These are phyloP conservation scores for Candida gigantensis DNA, from an alignment of 1,139 yeast species.

Conservation along the genomic window DNA sequence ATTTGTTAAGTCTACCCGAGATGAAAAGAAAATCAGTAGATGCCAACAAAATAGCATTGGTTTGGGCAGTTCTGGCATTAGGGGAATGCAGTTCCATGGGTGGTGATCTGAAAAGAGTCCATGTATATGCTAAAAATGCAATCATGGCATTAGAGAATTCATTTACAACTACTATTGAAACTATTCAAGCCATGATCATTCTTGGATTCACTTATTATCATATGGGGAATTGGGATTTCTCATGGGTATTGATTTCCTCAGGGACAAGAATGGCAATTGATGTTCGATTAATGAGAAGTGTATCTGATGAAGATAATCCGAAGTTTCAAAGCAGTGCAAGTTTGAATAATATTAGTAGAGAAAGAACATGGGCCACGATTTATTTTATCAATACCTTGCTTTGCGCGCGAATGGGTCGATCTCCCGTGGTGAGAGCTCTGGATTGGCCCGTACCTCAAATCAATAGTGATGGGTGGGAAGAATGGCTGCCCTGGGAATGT, in stretches of 20 bases:
- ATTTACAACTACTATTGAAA: constrained; percentile 24
- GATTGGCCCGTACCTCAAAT: constrained; percentile 28
- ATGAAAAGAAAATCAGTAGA: constrained; percentile 16
- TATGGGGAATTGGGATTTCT: constrained; percentile 27
- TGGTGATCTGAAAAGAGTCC: constrained; percentile 11
- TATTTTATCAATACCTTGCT: constrained; percentile 23
- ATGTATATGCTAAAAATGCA: constrained; percentile 22
- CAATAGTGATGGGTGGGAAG: constrained; percentile 27
- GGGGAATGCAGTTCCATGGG: constrained; percentile 16
- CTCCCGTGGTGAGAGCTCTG: constrained; percentile 23
- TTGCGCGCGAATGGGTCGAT: constrained; percentile 25
- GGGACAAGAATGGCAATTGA: constrained; percentile 28
- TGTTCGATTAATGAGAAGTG: constrained; percentile 24
- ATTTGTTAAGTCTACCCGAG: constrained; percentile 1
- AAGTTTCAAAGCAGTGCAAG: constrained; percentile 11
- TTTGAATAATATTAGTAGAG: constrained; percentile 20
- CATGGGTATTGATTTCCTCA: constrained; percentile 26
- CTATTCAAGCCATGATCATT: constrained; percentile 26
- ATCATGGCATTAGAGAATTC: constrained; percentile 25
- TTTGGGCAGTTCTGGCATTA: constrained; percentile 25
- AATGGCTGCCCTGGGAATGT: constrained; percentile 26
- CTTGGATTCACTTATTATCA: constrained; percentile 24
- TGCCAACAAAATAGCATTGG: constrained; percentile 22
- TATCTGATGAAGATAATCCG: constrained; percentile 14
- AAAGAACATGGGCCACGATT: constrained; percentile 28